Conservation (phyloP, 148 eudicot genomes). For the Chenopodium album region DNA sequence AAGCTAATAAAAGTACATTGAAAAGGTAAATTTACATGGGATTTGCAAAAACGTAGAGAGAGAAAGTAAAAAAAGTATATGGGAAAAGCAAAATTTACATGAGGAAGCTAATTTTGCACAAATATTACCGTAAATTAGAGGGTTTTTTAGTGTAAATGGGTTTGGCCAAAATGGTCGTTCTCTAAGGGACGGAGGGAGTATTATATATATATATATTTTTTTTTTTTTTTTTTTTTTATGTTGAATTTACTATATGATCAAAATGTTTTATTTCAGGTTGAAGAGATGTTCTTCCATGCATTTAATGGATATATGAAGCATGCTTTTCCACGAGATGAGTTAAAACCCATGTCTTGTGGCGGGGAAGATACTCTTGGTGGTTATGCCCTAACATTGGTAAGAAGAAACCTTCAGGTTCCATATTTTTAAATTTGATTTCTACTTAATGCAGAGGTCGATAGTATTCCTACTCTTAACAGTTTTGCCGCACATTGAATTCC, state of each 20-base stretch:
- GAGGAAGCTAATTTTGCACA: too few species aligned
- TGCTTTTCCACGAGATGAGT: slow-evolving; percentile 95
- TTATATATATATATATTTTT: too few species aligned
- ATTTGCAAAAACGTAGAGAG: too few species aligned
- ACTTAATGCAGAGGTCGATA: slow-evolving; percentile 5
- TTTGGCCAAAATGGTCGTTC: too few species aligned
- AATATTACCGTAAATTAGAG: too few species aligned
- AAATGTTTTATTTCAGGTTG: slow-evolving; percentile 46
- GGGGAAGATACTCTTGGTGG: slow-evolving; percentile 99
- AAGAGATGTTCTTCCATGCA: slow-evolving; percentile 95
- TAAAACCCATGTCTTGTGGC: slow-evolving; percentile 80
- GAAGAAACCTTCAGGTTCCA: neutral
- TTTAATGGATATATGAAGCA: slow-evolving; percentile 94
- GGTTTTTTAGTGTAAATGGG: too few species aligned
- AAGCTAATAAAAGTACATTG: too few species aligned
- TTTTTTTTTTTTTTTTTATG: neutral
- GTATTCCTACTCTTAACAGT: neutral
- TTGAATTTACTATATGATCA: neutral
- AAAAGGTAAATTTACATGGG: too few species aligned
- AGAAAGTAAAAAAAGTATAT: too few species aligned
- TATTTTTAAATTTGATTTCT: neutral
- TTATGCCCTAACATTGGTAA: slow-evolving; percentile 94
- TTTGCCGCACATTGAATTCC: neutral
- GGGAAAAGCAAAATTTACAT: too few species aligned
- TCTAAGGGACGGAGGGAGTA: too few species aligned